Evolutionary conservation across 371 early-diverging fungal species (phyloP).

Genomic region (Mortierella sp.): DNA sequence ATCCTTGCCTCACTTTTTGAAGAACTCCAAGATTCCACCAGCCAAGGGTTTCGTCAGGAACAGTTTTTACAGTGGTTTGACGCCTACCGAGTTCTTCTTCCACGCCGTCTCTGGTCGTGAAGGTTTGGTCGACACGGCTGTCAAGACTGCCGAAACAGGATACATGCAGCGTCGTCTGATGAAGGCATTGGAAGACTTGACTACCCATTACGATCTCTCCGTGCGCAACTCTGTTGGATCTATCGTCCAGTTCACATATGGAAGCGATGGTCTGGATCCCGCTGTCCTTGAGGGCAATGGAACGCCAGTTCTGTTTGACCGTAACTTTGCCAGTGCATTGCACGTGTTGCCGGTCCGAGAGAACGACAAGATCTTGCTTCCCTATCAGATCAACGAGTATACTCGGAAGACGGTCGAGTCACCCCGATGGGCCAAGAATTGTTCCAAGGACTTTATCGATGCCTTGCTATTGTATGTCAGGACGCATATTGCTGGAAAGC

Average conservation of each 20-base stretch:
- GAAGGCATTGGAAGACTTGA: constrained; percentile 99
- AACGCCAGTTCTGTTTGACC: constrained; percentile 88
- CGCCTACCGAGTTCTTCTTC: constrained; percentile 98
- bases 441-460: constrained; percentile 75
- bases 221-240: constrained; percentile 96
- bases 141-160: constrained; percentile 99
- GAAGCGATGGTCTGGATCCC: constrained; percentile 98
- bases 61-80: constrained; percentile 97
- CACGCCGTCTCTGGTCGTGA: constrained; percentile 99
- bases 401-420: constrained; percentile 61
- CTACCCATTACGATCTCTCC: constrained; percentile 94
- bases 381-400: constrained; percentile 77
- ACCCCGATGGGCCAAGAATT: constrained; percentile 68
- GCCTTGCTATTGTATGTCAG: constrained; percentile 64
- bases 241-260: constrained; percentile 97
- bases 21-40: constrained; percentile 89
- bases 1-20: constrained; percentile 97
- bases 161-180: constrained; percentile 99
- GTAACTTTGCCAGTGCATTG: constrained; percentile 79
- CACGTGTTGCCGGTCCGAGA: constrained; percentile 48
- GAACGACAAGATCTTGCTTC: constrained; percentile 61
- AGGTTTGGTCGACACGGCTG: constrained; percentile 99
- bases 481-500: constrained; percentile 63
- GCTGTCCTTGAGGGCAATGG: constrained; percentile 94
- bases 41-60: constrained; percentile 99